Base-by-base conservation (phyloP, 257 asterid species). In the Capsicum rhomboideum region DNA sequence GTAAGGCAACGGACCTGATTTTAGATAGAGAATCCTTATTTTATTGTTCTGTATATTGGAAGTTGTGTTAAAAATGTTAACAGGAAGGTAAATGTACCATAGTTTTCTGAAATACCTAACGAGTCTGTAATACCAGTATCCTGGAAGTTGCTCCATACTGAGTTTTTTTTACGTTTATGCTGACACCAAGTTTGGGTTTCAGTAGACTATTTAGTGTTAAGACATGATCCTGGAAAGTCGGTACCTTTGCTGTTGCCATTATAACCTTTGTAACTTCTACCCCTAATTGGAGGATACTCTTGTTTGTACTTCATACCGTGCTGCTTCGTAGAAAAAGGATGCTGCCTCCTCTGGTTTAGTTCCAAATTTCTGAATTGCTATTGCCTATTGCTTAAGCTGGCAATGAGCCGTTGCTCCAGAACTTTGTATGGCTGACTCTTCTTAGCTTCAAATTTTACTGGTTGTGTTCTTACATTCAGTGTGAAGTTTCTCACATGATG, bases 1-100 rank as follows among this genome's bases (percentile, higher is more conserved):
- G 97, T 96, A 54, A 92, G 98, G 89, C 99, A 92, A 44, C 89
- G 97, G 83, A 92, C 95, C 78, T 94, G 93, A 93, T 86, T 61
- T 74, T 81, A 79, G 89, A 67, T 82, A 74, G 81, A 78, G 80
- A 86, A 86, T 83, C 85, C 84, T 80, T 86, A 85, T 78, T 54
- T 68, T 67, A 68, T 82, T 53, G 74, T 82, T 82, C 84, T 85
- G 82, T 82, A 86, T 21, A 77, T 80, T 87, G 88, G 82, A 86
- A 83, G 85, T 85, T 83, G 86, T 69, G 52, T 84, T 85, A 18
- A 66, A 75, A 81, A 81, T 86, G 85, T 84, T 87, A n/a, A 46
- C 79, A 82, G 86, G 83, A 84, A 83, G 78, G 77, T 69, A 86
- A 85, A 12, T 86, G 83, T 82, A 77, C 84, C 83, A 84, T 88